Conservation (phyloP, 2,329 filamentous ascomycete species). For the Ceratocystis ficicola region DNA sequence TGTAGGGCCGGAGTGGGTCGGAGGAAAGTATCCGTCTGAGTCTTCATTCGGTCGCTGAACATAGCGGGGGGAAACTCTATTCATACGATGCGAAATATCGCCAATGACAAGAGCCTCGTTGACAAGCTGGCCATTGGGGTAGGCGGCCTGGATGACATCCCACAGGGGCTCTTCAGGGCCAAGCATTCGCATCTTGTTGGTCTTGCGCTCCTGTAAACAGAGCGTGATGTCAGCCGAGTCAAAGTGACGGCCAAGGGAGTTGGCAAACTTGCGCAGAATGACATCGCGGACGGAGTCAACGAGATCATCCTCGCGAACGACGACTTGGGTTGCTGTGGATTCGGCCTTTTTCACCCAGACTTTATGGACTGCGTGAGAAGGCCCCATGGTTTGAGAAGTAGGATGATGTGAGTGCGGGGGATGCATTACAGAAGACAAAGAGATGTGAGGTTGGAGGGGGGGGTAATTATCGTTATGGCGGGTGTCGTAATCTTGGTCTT, state of each 20-base stretch:
- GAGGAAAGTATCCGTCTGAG: slow-evolving; percentile 22
- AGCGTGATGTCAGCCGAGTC: slow-evolving; percentile 83
- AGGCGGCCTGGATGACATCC: slow-evolving; percentile 67
- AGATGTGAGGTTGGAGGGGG: slow-evolving; percentile 32
- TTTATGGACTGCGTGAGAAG: slow-evolving; percentile 51
- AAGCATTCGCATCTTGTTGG: slow-evolving; percentile 53
- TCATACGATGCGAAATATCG: slow-evolving; percentile 64
- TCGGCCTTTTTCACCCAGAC: slow-evolving; percentile 88
- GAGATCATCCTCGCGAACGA: slow-evolving; percentile 74
- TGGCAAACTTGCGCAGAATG: slow-evolving; percentile 85
- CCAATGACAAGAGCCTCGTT: slow-evolving; percentile 77
- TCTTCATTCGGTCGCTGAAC: slow-evolving; percentile 26
- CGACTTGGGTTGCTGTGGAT: slow-evolving; percentile 75
- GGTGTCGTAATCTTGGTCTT: slow-evolving; percentile 39
- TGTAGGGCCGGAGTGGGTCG: slow-evolving; percentile 9
- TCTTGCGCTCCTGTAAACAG: slow-evolving; percentile 54
- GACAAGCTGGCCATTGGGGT: slow-evolving; percentile 72
- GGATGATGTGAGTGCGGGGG: not conserved
- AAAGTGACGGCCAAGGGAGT: slow-evolving; percentile 77
- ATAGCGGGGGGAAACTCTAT: slow-evolving; percentile 57
- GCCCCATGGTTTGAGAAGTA: slow-evolving; percentile 30
- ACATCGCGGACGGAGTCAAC: slow-evolving; percentile 91
- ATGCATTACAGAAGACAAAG: slow-evolving; percentile 12
- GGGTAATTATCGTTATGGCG: slow-evolving; percentile 34
- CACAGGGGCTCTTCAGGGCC: slow-evolving; percentile 78